These are phyloP conservation scores for Lentinula sp. DNA, from an alignment of 768 basidiomycete genomes.

Conservation along the genomic window DNA sequence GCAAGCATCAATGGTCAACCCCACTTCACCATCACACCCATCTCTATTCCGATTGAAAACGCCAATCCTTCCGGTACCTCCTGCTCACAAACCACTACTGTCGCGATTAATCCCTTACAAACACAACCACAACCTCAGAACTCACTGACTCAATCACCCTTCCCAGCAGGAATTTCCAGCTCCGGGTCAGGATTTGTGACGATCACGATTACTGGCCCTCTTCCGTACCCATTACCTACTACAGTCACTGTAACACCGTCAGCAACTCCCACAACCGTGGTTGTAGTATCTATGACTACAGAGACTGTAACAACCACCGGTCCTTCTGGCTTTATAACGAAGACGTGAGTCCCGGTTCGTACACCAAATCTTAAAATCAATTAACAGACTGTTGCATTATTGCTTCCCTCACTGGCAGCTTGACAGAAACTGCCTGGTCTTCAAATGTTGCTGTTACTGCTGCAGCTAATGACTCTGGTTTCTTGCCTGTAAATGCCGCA, in stretches of 20 bases:
- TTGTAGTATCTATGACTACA: conserved; percentile 14
- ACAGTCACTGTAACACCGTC: conserved; percentile 13
- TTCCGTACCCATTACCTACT: conserved; percentile 1
- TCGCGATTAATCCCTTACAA: conserved; percentile 17
- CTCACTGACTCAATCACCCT: conserved; percentile 25
- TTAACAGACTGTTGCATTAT: neutral
- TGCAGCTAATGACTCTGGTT: conserved; percentile 12
- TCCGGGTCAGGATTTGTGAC: conserved; percentile 5
- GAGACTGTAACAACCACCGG: conserved; percentile 15
- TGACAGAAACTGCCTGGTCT: conserved; percentile 7
- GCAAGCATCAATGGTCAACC: conserved; percentile 24
- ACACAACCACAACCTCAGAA: conserved; percentile 28
- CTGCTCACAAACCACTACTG: conserved; percentile 14
- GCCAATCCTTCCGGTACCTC: conserved; percentile 12
- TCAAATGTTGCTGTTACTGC: conserved; percentile 10
- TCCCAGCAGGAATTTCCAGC: conserved; percentile 8
- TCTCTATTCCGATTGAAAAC: conserved; percentile 30
- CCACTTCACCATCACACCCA: conserved; percentile 34
- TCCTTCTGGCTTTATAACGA: conserved; percentile 13
- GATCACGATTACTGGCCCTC: conserved; percentile 6
- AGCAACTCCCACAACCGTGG: conserved; percentile 13
- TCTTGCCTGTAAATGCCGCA: conserved; percentile 16
- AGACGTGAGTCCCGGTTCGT: conserved; percentile 13
- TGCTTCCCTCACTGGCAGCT: conserved; percentile 1
- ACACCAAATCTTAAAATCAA: neutral